phyloP scores from a whole-genome alignment of 2,329 filamentous ascomycete species.

The Aureobasidium pullulans region DNA sequence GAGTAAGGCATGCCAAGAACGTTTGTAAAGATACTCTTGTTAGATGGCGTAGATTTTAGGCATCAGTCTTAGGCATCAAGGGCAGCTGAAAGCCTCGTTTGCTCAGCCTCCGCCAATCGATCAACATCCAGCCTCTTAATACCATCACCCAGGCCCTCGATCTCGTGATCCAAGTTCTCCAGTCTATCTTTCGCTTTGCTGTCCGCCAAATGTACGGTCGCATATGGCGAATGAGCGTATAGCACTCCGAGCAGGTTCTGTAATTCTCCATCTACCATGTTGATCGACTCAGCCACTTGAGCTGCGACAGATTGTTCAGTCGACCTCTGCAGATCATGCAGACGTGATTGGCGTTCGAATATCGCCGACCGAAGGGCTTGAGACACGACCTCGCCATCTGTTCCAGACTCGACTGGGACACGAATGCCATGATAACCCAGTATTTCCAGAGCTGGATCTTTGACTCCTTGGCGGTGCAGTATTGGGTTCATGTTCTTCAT shows the following conservation, averaged over 20 bases:
- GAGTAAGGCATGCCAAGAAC: neutral
- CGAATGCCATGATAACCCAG: slow-evolving; percentile 25
- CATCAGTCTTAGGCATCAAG: neutral
- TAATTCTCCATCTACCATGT: slow-evolving; percentile 30
- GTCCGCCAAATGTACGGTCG: slow-evolving; percentile 19
- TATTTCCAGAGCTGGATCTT: slow-evolving; percentile 24
- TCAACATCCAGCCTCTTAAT: slow-evolving; percentile 29
- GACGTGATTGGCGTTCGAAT: slow-evolving; percentile 28
- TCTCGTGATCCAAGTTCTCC: slow-evolving; percentile 29
- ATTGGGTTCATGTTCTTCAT: neutral
- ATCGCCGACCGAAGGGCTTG: slow-evolving; percentile 22
- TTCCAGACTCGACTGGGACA: neutral
- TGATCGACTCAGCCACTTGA: slow-evolving; percentile 29
- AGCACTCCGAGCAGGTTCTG: slow-evolving; percentile 31
- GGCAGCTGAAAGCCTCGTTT: slow-evolving; percentile 16
- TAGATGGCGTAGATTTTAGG: neutral
- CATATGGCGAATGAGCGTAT: slow-evolving; percentile 27
- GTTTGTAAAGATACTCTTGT: too few relatives aligned
- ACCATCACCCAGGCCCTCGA: slow-evolving; percentile 31
- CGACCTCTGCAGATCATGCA: slow-evolving; percentile 28
- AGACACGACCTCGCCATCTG: neutral
- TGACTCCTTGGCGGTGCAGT: neutral
- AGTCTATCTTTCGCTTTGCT: slow-evolving; percentile 23
- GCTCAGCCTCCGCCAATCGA: slow-evolving; percentile 18
- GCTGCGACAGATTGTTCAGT: slow-evolving; percentile 28